Base-by-base conservation (phyloP, 225 moss, liverwort and hornwort genomes). In the Takakia lepidozioides region DNA sequence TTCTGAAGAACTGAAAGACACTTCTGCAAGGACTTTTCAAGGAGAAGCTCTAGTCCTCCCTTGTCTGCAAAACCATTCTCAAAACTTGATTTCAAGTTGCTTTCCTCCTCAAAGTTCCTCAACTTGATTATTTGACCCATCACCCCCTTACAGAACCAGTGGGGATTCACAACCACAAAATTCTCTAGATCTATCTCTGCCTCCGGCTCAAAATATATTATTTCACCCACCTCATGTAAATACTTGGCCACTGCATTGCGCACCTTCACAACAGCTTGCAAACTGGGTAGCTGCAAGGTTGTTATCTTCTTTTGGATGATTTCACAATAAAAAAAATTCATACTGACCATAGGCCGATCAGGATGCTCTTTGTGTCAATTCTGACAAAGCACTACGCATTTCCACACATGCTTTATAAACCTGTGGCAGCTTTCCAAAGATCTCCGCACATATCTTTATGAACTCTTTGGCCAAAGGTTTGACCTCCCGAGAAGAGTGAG, bases 161-260 rank as follows among this genome's bases (percentile, higher is more conserved):
- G 54, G 7, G 54, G 63, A 17, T 71, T 32, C 19, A 77, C 25
- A 1, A 77, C 60, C 0, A 72, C 35, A n/a, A 60, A 56, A n/a
- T 36, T 46, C n/a, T n/a, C n/a, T n/a, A n/a, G n/a, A n/a, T n/a
- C n/a, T n/a, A n/a, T n/a, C n/a, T n/a, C n/a, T n/a, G n/a, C n/a
- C 5, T 54, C 29, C 15, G 57, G 50, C 3, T 55, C 53, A 45
- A 65, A 58, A 28, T 58, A 56, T 9, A 77, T 63, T 22, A 77
- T 50, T 8, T 49, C 55, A 29, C 78, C 78, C 10, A 42, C 64
- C n/a, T 68, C 49, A 5, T 78, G 78, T 15, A 78, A 50, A 21
- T 51, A 59, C 0, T 36, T 34, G 9, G 57, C 54, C 3, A 69
- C 55, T 5, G 45, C 54, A 3, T 36, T 43, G 14, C 56, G 40